A percentile compares a stretch with the other conserved stretches of the same genome.
These are phyloP conservation scores for Cercophora sp. DNA, from an alignment of 495 filamentous ascomycete species.

Conservation along the genomic window DNA sequence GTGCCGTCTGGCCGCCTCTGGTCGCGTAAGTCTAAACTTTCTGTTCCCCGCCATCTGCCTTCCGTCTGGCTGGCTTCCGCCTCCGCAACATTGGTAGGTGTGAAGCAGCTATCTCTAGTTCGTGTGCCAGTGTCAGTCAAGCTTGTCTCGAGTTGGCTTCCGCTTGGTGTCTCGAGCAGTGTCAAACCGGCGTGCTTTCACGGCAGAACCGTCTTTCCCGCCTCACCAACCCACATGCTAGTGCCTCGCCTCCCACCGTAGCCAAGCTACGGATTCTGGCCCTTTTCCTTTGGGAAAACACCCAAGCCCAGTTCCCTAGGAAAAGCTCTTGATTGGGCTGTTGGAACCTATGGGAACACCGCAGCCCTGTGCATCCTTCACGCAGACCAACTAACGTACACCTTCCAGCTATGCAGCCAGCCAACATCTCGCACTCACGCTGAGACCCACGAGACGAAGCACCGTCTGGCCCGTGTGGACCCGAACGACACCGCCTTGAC, in stretches of 20 bases:
- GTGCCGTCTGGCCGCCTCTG: not conserved
- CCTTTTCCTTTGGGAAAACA: no score
- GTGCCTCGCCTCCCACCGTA: no score
- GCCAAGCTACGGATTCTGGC: no score
- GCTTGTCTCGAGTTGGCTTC: no score
- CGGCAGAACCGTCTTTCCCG: not conserved
- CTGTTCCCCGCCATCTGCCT: not conserved
- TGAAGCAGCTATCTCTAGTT: no score
- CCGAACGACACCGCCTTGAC: no score
- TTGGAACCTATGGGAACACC: slow-evolving; percentile 4
- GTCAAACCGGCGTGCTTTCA: not conserved
- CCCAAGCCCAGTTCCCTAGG: no score
- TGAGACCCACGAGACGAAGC: slow-evolving; percentile 11
- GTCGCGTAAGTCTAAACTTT: slow-evolving; percentile 22
- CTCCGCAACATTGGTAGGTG: no score
- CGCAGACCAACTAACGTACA: slow-evolving; percentile 13
- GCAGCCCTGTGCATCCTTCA: slow-evolving; percentile 9
- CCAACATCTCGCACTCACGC: slow-evolving; percentile 14
- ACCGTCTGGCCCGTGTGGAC: not conserved
- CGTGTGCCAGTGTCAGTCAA: no score
- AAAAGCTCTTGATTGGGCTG: slow-evolving; percentile 2
- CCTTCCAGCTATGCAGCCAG: slow-evolving; percentile 21
- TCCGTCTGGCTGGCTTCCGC: not conserved
- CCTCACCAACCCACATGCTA: no score
- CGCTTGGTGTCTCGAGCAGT: no score